Evolutionary conservation across 1,139 yeast genomes (phyloP), one percentile per base, ranked within the genome.

Genomic region (Taphrina pruni): DNA sequence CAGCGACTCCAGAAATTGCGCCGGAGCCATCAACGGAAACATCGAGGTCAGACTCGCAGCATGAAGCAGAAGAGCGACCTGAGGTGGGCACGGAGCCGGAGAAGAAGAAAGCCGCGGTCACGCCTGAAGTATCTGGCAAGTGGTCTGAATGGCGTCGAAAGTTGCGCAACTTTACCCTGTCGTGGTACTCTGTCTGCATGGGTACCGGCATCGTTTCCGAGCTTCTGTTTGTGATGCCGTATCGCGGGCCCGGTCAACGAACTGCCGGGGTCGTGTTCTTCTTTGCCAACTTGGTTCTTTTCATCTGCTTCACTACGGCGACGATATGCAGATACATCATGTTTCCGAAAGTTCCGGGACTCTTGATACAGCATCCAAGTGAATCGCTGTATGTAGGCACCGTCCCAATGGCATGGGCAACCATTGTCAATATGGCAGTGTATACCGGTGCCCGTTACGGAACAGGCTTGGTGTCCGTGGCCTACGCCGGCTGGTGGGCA

Each of bases 171-270:
- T 69, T 69, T 41, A 69, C 70, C 7, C 58, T 65, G 57, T 57
- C 69, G 11, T 69, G 71, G 71, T 69, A 48, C 55, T 55, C 66
- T 17, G 56, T 55, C 1, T 65, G 66, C 12, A 69, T 69, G 71
- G 69, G 67, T 8, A 66, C 69, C 4, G 71, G 71, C 20, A 65
- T 60, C 35, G 66, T 69, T n/a, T 61, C 69, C 9, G 45, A 65
- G 17, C 35, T 69, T 20, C 57, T 69, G 11, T 58, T 55, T 20
- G 36, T 56, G 50, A 55, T 69, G 56, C 71, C 71, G 26, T 69
- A 60, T 39, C 67, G 69, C 12, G 67, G 67, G 7, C 58, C 61
- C 6, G 71, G 71, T 1, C 66, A 65, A 39, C 46, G 66, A 9
- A 55, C 66, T 1, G 67, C 64, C 11, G 69, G 70, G 6, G 57